phyloP scores from a whole-genome alignment of 1,139 yeast species.

The Kazachstania sp. region DNA sequence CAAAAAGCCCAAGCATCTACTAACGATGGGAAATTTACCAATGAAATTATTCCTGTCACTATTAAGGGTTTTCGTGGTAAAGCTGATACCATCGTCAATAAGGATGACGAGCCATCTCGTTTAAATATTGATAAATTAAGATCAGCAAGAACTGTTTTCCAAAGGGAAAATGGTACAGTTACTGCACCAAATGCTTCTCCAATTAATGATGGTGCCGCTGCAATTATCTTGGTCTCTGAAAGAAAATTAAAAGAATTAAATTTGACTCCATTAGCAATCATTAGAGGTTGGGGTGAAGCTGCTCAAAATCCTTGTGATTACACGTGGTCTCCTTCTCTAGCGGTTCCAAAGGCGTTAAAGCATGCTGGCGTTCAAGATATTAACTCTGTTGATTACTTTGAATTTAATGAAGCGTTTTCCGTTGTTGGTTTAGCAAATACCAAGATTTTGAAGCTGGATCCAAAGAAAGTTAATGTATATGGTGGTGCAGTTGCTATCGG shows the following conservation, averaged over 20 bases:
- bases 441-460: slow-evolving; percentile 56
- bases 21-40: slow-evolving; percentile 66
- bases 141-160: slow-evolving; percentile 86
- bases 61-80: slow-evolving; percentile 89
- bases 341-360: slow-evolving; percentile 90
- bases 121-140: slow-evolving; percentile 68
- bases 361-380: slow-evolving; percentile 57
- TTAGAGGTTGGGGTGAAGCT: slow-evolving; percentile 96
- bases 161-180: slow-evolving; percentile 83
- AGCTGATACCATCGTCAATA: slow-evolving; percentile 63
- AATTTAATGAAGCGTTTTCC: slow-evolving; percentile 94
- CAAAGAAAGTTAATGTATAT: slow-evolving; percentile 74
- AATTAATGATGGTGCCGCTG: slow-evolving; percentile 96
- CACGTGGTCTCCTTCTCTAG: slow-evolving; percentile 89
- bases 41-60: slow-evolving; percentile 79
- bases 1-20: slow-evolving; percentile 75
- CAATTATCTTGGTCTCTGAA: slow-evolving; percentile 78
- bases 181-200: slow-evolving; percentile 97
- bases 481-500: slow-evolving; percentile 99
- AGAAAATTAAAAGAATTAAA: slow-evolving; percentile 74
- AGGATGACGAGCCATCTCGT: slow-evolving; percentile 65
- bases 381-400: slow-evolving; percentile 52
- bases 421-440: slow-evolving; percentile 92
- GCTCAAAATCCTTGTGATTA: slow-evolving; percentile 90
- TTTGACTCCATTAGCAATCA: slow-evolving; percentile 78